These are phyloP conservation scores for Pinus tabuliformis DNA, from an alignment of 75 land plant genomes.

Conservation along the genomic window DNA sequence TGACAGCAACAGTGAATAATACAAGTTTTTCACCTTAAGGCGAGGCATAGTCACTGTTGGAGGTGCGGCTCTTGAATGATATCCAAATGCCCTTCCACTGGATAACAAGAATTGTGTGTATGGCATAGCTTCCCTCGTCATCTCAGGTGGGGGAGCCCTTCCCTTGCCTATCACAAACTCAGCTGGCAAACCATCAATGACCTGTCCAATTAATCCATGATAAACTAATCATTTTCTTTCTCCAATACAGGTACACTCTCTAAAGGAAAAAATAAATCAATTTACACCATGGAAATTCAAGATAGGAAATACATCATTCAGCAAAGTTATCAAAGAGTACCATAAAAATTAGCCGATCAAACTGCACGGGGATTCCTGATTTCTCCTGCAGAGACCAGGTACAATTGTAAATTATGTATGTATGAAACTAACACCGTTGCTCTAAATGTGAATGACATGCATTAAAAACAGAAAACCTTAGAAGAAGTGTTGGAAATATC, in stretches of 20 bases:
- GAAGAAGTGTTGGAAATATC: background rate
- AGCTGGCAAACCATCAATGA: constrained; percentile 96
- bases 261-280: background rate
- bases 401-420: constrained; percentile 2
- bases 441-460: constrained; percentile 9
- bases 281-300: background rate
- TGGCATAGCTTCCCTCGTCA: constrained; percentile 70
- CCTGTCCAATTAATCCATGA: constrained; percentile 44
- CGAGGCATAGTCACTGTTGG: constrained; percentile 99
- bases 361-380: constrained; percentile 58
- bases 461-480: background rate
- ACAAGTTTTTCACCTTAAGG: constrained; percentile 53
- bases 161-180: constrained; percentile 88
- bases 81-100: constrained; percentile 59
- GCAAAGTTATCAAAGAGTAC: constrained; percentile 30
- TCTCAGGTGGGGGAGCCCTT: constrained; percentile 44
- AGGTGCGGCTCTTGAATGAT: constrained; percentile 95
- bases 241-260: background rate
- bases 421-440: background rate
- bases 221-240: constrained; percentile 1
- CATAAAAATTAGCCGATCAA: constrained; percentile 77
- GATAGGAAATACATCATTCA: background rate
- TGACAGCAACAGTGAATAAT: background rate
- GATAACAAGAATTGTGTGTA: constrained; percentile 68
- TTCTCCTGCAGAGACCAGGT: constrained; percentile 44